These are phyloP conservation scores for Bocquillonia castaneifolia DNA, from an alignment of 441 rosid genomes.

Conservation along the genomic window DNA sequence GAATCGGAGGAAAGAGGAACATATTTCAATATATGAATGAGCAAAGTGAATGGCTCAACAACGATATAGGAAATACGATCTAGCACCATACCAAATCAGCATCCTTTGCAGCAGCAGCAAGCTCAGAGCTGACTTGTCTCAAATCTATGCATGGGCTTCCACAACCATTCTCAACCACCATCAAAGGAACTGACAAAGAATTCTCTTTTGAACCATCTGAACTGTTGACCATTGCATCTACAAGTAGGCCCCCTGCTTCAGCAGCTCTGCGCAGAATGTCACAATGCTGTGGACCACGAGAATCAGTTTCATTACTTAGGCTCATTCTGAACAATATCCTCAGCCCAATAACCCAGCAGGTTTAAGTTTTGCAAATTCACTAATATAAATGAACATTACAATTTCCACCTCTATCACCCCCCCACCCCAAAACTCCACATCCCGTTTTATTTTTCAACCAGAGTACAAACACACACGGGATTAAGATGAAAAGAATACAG, in stretches of 20 bases:
- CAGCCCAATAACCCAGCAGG: background rate
- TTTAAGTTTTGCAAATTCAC: background rate
- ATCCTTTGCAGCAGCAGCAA: conserved; percentile 87
- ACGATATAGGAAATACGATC: conserved; percentile 11
- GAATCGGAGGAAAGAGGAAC: background rate
- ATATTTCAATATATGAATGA: background rate
- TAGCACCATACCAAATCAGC: conserved; percentile 80
- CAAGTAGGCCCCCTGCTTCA: conserved; percentile 89
- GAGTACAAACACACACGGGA: background rate
- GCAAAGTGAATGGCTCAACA: background rate
- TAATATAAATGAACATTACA: background rate
- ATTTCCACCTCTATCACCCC: background rate
- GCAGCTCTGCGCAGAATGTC: conserved; percentile 94
- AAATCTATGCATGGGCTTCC: conserved; percentile 98
- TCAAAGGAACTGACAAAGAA: conserved; percentile 67
- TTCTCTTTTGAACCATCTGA: conserved; percentile 60
- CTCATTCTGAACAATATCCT: conserved; percentile 3
- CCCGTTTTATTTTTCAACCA: conserved; percentile 12
- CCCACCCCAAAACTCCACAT: background rate
- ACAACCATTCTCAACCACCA: conserved; percentile 99
- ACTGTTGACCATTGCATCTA: conserved; percentile 78
- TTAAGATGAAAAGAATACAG: background rate
- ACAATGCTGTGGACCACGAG: conserved; percentile 60
- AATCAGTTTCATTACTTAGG: conserved; percentile 17
- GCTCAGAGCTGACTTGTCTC: conserved; percentile 97